These are phyloP conservation scores for Willaertia magna DNA, from an alignment of 208 protist genomes.

Conservation along the genomic window DNA sequence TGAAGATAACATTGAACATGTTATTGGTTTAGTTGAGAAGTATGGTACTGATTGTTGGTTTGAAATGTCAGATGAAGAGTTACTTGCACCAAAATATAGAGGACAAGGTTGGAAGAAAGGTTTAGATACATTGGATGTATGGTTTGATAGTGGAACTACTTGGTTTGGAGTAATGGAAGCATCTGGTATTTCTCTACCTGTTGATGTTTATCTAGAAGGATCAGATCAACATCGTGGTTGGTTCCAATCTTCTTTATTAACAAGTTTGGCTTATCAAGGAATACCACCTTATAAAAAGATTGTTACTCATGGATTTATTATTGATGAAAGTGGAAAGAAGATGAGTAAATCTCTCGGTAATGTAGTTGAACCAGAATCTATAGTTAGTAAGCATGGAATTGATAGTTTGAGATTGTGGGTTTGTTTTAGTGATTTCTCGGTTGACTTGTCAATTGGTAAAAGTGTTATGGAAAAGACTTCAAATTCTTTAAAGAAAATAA, in stretches of 20 bases:
- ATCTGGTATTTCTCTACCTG: conserved; percentile 18
- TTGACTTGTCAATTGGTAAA: conserved; percentile 44
- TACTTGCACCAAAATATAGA: conserved; percentile 37
- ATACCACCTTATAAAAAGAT: conserved; percentile 43
- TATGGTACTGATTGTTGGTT: conserved; percentile 48
- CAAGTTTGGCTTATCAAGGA: neutral
- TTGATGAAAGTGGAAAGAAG: conserved; percentile 60
- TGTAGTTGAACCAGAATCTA: conserved; percentile 38
- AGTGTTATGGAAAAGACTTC: conserved; percentile 9
- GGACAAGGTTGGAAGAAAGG: conserved; percentile 27
- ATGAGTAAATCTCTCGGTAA: conserved; percentile 76
- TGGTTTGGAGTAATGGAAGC: conserved; percentile 34
- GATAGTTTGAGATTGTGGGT: conserved; percentile 60
- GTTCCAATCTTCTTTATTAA: conserved; percentile 58
- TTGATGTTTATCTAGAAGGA: conserved; percentile 56
- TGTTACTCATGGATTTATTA: conserved; percentile 62
- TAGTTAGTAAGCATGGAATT: conserved; percentile 47
- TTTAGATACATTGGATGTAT: conserved; percentile 69
- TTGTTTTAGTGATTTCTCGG: conserved; percentile 38
- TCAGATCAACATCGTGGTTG: conserved; percentile 67
- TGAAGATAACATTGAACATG: conserved; percentile 35
- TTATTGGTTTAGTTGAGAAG: conserved; percentile 32
- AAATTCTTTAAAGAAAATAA: conserved; percentile 31
- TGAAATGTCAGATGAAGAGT: conserved; percentile 19
- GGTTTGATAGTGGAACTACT: conserved; percentile 61